Evolutionary conservation across 2,329 filamentous ascomycete genomes (phyloP), one percentile per base, ranked within the genome.

Genomic region (Colletotrichum nymphaeae): DNA sequence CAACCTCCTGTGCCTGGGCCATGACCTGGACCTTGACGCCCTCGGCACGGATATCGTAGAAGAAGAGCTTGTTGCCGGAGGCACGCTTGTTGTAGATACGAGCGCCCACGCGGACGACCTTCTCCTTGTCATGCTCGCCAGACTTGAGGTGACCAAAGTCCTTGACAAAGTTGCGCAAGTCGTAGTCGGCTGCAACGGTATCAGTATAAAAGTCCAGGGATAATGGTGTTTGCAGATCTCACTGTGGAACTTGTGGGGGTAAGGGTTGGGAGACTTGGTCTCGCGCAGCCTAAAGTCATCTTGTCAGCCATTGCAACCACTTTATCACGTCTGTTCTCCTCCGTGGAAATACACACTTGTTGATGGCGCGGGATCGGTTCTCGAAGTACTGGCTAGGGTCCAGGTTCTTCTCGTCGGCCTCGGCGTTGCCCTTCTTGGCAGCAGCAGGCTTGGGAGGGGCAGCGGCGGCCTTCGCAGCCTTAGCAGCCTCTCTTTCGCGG

Each of bases 51-150:
- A 96, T 89, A 83, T 97, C 95, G 86, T 98, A 98, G 87, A 98
- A 98, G 80, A 94, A 91, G 72, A 98, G 90, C 88, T 97, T 98
- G 83, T 90, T 88, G 69, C 95, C 95, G 7, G 94, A 91, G 0
- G 92, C 86, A 77, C 96, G 93, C 88, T 95, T 95, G 83, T 93
- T 94, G 86, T 97, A 97, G 83, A 99, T 95, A 81, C 97, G 91
- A 57, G 93, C 95, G 74, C 93, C 96, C 56, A 98, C 87, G 74
- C 91, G 89, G 76, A 98, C 89, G 79, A 91, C 88, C 82, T 92
- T 91, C 74, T 95, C 92, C 83, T 93, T 91, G 83, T 91, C 89
- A 75, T 91, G 88, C 84, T 99, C 95, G 79, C 97, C 97, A 76
- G 95, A 97, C 89, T 95, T 95, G 84, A 98, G 90, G 78, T 92